phyloP scores from a whole-genome alignment of 768 basidiomycete genomes.

The Psilocybe subaeruginosa region DNA sequence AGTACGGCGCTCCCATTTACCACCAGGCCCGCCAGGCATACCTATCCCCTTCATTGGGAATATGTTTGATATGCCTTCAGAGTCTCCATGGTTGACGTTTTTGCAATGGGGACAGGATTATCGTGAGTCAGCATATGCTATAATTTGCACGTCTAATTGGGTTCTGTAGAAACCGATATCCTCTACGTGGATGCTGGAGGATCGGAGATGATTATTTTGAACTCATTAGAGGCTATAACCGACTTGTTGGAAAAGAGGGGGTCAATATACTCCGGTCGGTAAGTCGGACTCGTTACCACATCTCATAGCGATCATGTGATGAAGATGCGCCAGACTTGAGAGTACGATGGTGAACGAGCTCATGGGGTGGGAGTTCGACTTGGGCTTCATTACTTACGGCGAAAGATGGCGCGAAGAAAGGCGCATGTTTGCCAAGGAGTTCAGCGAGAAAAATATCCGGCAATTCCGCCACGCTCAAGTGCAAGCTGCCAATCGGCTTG shows the following conservation, averaged over 20 bases:
- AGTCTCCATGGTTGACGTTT: conserved; percentile 31
- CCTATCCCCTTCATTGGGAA: conserved; percentile 29
- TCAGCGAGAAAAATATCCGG: conserved; percentile 5
- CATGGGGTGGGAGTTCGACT: conserved; percentile 8
- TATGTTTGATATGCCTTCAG: conserved; percentile 28
- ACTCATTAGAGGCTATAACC: background rate
- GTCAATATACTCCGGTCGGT: conserved; percentile 4
- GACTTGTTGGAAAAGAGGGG: conserved; percentile 4
- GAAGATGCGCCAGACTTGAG: background rate
- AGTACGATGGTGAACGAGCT: conserved; percentile 8
- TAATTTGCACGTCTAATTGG: background rate
- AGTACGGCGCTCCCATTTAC: background rate
- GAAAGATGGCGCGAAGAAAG: conserved; percentile 10
- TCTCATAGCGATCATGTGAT: background rate
- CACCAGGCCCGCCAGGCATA: conserved; percentile 7
- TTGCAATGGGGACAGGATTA: conserved; percentile 34
- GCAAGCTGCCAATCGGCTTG: conserved; percentile 1
- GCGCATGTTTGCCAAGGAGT: conserved; percentile 9
- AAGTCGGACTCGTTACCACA: background rate
- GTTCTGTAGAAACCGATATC: conserved; percentile 1
- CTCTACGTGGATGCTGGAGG: conserved; percentile 29
- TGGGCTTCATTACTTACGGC: conserved; percentile 6
- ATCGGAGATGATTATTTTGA: background rate
- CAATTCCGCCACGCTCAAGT: conserved; percentile 7
- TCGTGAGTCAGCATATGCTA: conserved; percentile 18